Evolutionary conservation across 129 eudicot species (phyloP).

Genomic region (Pittosporum tobira): DNA sequence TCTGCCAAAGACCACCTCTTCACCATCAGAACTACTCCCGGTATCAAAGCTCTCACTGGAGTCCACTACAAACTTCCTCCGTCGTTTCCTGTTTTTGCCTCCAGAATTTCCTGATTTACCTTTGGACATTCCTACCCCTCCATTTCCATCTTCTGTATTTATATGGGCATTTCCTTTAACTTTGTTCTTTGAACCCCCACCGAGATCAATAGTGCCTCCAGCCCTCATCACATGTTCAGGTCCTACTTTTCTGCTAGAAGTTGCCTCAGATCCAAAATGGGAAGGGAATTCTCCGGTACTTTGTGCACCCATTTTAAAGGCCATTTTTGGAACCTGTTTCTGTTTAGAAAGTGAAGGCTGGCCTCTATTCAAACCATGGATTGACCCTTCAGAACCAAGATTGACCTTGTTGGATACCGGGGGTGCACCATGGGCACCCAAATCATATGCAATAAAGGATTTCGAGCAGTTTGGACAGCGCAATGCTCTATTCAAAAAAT

Average conservation of each 20-base stretch:
- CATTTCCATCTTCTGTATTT: constrained; percentile 13
- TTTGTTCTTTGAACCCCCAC: constrained; percentile 21
- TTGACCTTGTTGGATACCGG: background rate
- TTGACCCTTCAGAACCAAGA: constrained; percentile 13
- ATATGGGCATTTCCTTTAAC: background rate
- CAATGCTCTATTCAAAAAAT: constrained; percentile 28
- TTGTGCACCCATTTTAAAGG: constrained; percentile 19
- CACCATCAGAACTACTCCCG: constrained; percentile 22
- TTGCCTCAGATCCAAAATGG: constrained; percentile 3
- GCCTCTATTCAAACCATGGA: constrained; percentile 11
- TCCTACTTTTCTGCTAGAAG: constrained; percentile 9
- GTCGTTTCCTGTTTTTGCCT: constrained; percentile 32
- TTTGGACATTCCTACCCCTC: constrained; percentile 17
- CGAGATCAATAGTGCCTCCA: constrained; percentile 10
- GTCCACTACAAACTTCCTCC: constrained; percentile 33
- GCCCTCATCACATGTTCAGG: constrained; percentile 16
- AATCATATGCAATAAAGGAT: constrained; percentile 40
- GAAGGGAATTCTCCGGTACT: constrained; percentile 22
- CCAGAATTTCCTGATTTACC: constrained; percentile 20
- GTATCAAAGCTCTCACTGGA: constrained; percentile 37
- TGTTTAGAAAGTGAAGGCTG: constrained; percentile 26
- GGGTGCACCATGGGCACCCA: constrained; percentile 25
- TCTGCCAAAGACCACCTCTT: constrained; percentile 15
- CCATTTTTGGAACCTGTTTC: constrained; percentile 19
- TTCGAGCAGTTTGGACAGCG: constrained; percentile 52